phyloP scores from a whole-genome alignment of 2,329 filamentous ascomycete species.

The Lecanicillium sp. region DNA sequence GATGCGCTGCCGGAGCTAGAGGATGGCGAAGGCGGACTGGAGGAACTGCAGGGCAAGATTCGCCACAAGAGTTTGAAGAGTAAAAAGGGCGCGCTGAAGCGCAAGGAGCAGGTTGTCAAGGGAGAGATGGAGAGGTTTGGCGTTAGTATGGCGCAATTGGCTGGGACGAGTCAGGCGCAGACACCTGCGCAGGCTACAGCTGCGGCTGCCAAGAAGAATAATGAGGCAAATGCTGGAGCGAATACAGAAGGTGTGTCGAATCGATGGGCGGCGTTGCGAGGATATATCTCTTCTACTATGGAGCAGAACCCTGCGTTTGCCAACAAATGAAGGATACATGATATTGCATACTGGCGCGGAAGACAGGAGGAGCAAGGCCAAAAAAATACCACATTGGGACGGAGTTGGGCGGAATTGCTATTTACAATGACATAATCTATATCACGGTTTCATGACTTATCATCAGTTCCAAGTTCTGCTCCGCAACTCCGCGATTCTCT shows the following conservation, averaged over 20 bases:
- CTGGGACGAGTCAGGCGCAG: slow-evolving; percentile 24
- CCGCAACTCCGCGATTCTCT: slow-evolving; percentile 5
- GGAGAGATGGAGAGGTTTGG: slow-evolving; percentile 79
- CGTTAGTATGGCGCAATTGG: slow-evolving; percentile 71
- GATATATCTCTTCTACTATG: slow-evolving; percentile 80
- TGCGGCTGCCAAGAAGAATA: slow-evolving; percentile 1
- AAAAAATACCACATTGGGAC: no score
- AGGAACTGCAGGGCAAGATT: slow-evolving; percentile 48
- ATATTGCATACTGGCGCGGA: neutral
- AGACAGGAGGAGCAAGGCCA: no score
- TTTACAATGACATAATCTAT: no score
- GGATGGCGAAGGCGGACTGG: slow-evolving; percentile 36
- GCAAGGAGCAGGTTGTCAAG: slow-evolving; percentile 70
- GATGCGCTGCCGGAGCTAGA: slow-evolving; percentile 66
- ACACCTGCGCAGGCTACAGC: slow-evolving; percentile 5
- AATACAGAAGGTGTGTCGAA: slow-evolving; percentile 25
- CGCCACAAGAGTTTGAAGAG: slow-evolving; percentile 66
- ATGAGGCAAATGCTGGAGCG: slow-evolving; percentile 5
- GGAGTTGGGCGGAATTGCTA: no score
- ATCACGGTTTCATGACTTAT: no score
- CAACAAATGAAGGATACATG: slow-evolving; percentile 10
- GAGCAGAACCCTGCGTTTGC: slow-evolving; percentile 75
- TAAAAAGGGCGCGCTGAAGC: slow-evolving; percentile 71
- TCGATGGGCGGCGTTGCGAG: slow-evolving; percentile 74
- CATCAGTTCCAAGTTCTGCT: neutral